phyloP scores from a whole-genome alignment of 371 early-diverging fungal genomes.

The Paraphysoderma sedebokerense region DNA sequence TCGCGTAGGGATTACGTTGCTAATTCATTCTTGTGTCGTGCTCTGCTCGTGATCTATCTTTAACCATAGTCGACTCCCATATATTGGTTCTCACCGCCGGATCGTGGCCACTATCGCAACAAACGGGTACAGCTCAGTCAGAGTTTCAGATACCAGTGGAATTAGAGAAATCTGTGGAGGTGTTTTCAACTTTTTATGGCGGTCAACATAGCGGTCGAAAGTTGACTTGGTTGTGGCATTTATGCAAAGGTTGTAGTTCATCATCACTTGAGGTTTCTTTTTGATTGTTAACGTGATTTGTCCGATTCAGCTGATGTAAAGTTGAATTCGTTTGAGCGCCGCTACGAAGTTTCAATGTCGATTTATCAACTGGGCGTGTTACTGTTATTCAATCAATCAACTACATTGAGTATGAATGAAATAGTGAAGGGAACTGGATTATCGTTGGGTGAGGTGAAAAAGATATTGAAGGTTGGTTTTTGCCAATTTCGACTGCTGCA shows the following conservation, averaged over 20 bases:
- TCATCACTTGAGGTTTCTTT: neutral
- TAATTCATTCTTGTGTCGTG: neutral
- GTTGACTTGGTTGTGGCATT: conserved; percentile 70
- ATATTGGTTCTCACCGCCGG: conserved; percentile 69
- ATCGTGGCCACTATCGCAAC: conserved; percentile 68
- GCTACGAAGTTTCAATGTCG: conserved; percentile 66
- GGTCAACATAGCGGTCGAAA: conserved; percentile 61
- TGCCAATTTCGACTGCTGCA: neutral
- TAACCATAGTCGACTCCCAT: conserved; percentile 48
- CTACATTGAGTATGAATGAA: conserved; percentile 23
- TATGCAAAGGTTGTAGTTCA: conserved; percentile 44
- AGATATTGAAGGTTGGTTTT: too few species aligned
- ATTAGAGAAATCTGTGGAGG: conserved; percentile 42
- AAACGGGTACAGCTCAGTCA: conserved; percentile 17
- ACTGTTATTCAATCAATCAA: conserved; percentile 42
- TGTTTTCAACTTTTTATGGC: conserved; percentile 59
- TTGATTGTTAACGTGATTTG: neutral
- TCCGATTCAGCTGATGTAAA: conserved; percentile 44
- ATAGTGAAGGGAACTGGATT: conserved; percentile 18
- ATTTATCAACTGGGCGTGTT: conserved; percentile 58
- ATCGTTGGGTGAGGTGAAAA: conserved; percentile 8
- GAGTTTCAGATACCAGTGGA: conserved; percentile 49
- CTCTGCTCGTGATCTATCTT: neutral
- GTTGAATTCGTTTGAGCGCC: conserved; percentile 42
- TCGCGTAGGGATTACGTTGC: neutral